Conservation (phyloP, 306 rosid species). For the Amphicarpaea edgeworthii region DNA sequence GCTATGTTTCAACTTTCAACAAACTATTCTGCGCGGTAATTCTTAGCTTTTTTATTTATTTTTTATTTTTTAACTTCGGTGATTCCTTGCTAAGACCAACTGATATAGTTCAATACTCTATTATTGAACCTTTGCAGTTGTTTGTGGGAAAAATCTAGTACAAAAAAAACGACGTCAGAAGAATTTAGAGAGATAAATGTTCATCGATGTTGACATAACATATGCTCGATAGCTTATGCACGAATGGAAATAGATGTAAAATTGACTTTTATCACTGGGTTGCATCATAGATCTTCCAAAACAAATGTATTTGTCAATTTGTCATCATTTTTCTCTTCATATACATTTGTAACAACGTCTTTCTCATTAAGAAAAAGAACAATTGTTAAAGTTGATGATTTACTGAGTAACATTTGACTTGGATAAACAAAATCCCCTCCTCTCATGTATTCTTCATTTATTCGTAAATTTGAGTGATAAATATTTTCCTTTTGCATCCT, state of each 20-base stretch:
- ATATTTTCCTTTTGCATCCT: no score
- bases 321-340: background rate
- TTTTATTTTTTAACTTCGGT: no score
- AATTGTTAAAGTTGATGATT: no score
- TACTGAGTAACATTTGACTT: no score
- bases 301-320: background rate
- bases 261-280: slow-evolving; percentile 4
- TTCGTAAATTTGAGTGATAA: no score
- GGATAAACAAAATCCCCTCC: no score
- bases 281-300: slow-evolving; percentile 31
- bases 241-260: slow-evolving; percentile 10
- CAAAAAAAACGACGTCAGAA: background rate
- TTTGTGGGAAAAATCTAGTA: background rate
- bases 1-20: no score
- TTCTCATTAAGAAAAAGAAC: background rate
- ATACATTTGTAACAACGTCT: background rate
- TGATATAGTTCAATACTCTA: background rate
- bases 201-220: slow-evolving; percentile 21
- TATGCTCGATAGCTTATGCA: background rate
- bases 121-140: background rate
- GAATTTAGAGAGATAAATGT: background rate
- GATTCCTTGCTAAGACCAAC: background rate
- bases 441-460: no score
- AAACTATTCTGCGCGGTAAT: no score
- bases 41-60: no score